Percentiles rank a stretch among this genome's conserved stretches.
Conservation (phyloP, 805 yeast genomes). For the Metschnikowia continentalis region DNA sequence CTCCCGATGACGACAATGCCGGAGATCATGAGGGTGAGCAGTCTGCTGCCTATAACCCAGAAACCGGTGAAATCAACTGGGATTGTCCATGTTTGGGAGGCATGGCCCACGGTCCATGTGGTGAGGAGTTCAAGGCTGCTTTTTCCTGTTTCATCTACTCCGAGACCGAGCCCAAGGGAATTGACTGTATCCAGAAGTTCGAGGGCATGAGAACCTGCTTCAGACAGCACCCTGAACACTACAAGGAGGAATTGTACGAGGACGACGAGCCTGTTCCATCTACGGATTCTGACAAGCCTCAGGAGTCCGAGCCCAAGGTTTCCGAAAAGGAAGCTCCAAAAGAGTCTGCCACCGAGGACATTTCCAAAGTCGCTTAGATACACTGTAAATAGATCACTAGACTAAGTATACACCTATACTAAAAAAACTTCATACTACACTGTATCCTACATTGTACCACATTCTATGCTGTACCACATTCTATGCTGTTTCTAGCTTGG, state of each 20-base stretch:
- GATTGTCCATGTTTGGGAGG: constrained; percentile 99
- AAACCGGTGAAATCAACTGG: constrained; percentile 99
- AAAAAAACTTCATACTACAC: too few relatives aligned
- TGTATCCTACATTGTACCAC: too few relatives aligned
- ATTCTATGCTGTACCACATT: too few relatives aligned
- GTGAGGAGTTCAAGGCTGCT: constrained; percentile 90
- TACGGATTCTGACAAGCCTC: background rate
- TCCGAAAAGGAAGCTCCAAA: background rate
- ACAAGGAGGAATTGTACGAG: constrained; percentile 85
- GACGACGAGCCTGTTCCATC: constrained; percentile 49
- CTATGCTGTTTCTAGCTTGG: background rate
- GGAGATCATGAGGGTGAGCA: constrained; percentile 32
- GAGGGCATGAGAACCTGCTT: constrained; percentile 91
- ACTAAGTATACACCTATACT: background rate
- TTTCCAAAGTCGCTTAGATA: constrained; percentile 10
- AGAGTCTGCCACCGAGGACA: constrained; percentile 9
- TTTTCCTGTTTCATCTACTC: constrained; percentile 94
- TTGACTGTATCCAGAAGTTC: constrained; percentile 89
- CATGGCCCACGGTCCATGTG: constrained; percentile 98
- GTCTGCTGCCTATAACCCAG: constrained; percentile 84
- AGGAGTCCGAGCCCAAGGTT: too few relatives aligned
- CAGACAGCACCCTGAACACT: constrained; percentile 86
- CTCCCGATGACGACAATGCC: background rate
- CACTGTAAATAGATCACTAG: constrained; percentile 2
- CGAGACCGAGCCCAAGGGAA: constrained; percentile 92